Conservation (phyloP, 2,329 filamentous ascomycete species). For the Neofusicoccum sp. region DNA sequence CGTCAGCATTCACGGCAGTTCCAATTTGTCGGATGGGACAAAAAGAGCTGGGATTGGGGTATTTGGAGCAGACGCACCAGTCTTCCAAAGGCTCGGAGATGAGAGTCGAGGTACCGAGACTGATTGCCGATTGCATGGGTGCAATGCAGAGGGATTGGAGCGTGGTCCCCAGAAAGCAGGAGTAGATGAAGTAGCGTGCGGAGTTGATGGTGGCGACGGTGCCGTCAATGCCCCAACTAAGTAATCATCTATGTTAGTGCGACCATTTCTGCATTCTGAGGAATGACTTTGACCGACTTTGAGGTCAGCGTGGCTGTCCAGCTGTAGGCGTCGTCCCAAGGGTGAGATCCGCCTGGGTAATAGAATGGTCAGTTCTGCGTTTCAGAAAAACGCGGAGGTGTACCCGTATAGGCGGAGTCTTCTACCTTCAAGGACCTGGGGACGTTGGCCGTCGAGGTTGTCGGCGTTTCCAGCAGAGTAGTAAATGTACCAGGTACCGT, state of each 20-base stretch:
- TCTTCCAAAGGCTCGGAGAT: conserved; percentile 54
- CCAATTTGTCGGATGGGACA: conserved; percentile 7
- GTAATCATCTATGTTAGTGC: no score
- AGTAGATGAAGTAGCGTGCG: conserved; percentile 58
- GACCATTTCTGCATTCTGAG: no score
- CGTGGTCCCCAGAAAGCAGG: conserved; percentile 50
- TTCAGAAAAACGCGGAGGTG: not conserved
- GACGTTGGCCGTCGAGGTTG: conserved; percentile 54
- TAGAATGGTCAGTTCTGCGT: not conserved
- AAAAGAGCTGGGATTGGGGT: not conserved
- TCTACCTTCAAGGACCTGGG: conserved; percentile 56
- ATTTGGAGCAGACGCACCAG: conserved; percentile 38
- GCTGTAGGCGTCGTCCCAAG: conserved; percentile 54
- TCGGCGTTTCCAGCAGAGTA: conserved; percentile 55
- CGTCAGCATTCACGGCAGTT: not conserved
- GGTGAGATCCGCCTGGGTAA: conserved; percentile 50
- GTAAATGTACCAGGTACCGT: conserved; percentile 57
- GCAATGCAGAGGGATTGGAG: conserved; percentile 48
- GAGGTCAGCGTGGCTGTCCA: conserved; percentile 52
- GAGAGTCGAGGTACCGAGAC: conserved; percentile 50
- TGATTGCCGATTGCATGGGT: conserved; percentile 43
- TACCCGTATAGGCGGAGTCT: not conserved
- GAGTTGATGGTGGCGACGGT: conserved; percentile 54
- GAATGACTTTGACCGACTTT: not conserved
- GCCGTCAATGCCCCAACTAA: conserved; percentile 58